phyloP scores from a whole-genome alignment of 805 yeast genomes.

The Naumovozyma castellii region DNA sequence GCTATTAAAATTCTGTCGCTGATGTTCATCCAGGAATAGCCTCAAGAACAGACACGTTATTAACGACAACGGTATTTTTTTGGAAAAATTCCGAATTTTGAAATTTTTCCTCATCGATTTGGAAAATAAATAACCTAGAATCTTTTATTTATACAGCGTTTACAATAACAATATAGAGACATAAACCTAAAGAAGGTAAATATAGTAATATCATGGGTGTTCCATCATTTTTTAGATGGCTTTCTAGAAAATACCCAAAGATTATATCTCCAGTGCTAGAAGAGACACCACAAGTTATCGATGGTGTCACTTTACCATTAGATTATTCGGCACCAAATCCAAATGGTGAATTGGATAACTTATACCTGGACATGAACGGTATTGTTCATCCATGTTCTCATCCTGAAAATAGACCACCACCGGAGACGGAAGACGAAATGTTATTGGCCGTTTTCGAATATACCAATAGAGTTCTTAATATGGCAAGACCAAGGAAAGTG shows the following conservation, averaged over 20 bases:
- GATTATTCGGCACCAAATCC: conserved; percentile 73
- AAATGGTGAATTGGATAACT: conserved; percentile 89
- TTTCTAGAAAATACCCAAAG: conserved; percentile 86
- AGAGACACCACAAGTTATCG: conserved; percentile 49
- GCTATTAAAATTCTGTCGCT: no score
- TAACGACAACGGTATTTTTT: no score
- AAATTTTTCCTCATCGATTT: not conserved
- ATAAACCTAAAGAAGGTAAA: not conserved
- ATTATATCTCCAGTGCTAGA: conserved; percentile 85
- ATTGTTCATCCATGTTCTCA: conserved; percentile 98
- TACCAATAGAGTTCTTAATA: conserved; percentile 80
- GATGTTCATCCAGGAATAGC: no score
- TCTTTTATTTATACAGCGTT: not conserved
- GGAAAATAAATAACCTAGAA: no score
- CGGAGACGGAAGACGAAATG: conserved; percentile 96
- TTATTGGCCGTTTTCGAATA: conserved; percentile 84
- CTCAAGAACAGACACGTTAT: no score
- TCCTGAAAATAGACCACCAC: conserved; percentile 93
- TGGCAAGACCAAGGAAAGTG: conserved; percentile 92
- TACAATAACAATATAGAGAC: not conserved
- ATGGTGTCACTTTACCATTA: conserved; percentile 56
- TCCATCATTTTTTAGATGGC: conserved; percentile 96
- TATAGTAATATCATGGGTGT: conserved; percentile 82
- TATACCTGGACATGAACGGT: conserved; percentile 96
- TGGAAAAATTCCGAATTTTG: no score